phyloP scores from a whole-genome alignment of 2,329 filamentous ascomycete species.

The Cladosporium sp. region DNA sequence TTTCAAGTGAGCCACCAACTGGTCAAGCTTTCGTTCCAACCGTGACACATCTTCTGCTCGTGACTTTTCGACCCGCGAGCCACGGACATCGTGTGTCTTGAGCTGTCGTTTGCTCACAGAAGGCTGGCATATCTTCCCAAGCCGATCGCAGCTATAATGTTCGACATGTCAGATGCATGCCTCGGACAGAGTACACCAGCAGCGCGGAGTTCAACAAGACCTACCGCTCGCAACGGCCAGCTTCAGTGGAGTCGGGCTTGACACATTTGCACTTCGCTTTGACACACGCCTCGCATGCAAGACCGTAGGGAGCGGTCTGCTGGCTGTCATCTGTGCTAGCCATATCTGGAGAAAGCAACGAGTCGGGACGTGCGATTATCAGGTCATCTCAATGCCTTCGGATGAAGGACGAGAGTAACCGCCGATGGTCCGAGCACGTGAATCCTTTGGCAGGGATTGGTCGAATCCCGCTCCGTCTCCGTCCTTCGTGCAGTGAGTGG shows the following conservation, averaged over 20 bases:
- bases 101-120: constrained; percentile 8
- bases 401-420: constrained; percentile 1
- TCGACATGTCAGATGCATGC: not conserved
- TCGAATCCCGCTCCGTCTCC: not conserved
- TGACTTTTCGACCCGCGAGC: not conserved
- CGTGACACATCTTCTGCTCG: not conserved
- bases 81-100: not conserved
- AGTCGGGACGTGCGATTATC: not conserved
- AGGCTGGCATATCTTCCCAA: constrained; percentile 1
- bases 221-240: not conserved
- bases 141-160: not conserved
- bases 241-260: not conserved
- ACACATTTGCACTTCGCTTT: constrained; percentile 10
- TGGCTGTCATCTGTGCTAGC: not conserved
- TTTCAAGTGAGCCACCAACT: not conserved
- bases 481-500: too few relatives aligned
- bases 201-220: not conserved
- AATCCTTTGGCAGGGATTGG: not conserved
- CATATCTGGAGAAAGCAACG: not conserved
- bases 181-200: not conserved
- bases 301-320: constrained; percentile 8
- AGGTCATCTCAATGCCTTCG: not conserved
- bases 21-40: constrained; percentile 5
- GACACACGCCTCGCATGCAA: constrained; percentile 6
- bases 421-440: not conserved